Percentiles rank a stretch among this genome's conserved stretches.
These are phyloP conservation scores for Apodospora peruviana DNA, from an alignment of 495 filamentous ascomycete genomes.

Conservation along the genomic window DNA sequence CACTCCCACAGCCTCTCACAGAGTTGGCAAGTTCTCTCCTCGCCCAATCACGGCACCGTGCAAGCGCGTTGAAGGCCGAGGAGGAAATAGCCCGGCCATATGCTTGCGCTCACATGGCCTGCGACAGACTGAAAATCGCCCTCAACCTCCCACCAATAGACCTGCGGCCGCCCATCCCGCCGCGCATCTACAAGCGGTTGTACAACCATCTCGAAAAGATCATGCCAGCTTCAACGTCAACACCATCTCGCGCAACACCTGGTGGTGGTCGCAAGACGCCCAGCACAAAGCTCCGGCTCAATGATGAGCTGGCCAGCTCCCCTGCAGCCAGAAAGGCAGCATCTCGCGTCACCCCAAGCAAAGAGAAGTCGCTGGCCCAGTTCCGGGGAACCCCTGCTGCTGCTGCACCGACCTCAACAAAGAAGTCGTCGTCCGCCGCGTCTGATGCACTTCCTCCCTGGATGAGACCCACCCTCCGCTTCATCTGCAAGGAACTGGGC, in stretches of 20 bases:
- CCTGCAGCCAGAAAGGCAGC: conserved; percentile 9
- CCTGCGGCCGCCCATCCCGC: conserved; percentile 75
- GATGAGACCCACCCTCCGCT: conserved; percentile 60
- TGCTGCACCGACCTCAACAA: neutral
- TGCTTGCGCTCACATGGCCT: conserved; percentile 88
- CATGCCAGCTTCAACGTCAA: conserved; percentile 42
- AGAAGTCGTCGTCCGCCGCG: conserved; percentile 1
- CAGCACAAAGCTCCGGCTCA: conserved; percentile 24
- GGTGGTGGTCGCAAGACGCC: conserved; percentile 26
- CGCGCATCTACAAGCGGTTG: conserved; percentile 77
- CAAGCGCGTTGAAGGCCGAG: conserved; percentile 72
- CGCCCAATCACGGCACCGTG: conserved; percentile 77
- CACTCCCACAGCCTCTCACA: conserved; percentile 67
- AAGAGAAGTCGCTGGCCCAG: conserved; percentile 32
- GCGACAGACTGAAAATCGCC: conserved; percentile 78
- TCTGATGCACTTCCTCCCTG: conserved; percentile 50
- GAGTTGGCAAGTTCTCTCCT: conserved; percentile 75
- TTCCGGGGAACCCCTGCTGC: conserved; percentile 15
- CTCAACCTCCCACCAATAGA: conserved; percentile 79
- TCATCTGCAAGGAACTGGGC: conserved; percentile 47
- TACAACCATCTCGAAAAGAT: conserved; percentile 73
- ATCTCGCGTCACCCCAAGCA: conserved; percentile 16
- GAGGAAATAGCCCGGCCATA: conserved; percentile 86
- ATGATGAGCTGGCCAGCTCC: conserved; percentile 9
- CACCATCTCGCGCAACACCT: conserved; percentile 17